These are phyloP conservation scores for Phaseolus coccineus DNA, from an alignment of 331 rosid species.

Conservation along the genomic window DNA sequence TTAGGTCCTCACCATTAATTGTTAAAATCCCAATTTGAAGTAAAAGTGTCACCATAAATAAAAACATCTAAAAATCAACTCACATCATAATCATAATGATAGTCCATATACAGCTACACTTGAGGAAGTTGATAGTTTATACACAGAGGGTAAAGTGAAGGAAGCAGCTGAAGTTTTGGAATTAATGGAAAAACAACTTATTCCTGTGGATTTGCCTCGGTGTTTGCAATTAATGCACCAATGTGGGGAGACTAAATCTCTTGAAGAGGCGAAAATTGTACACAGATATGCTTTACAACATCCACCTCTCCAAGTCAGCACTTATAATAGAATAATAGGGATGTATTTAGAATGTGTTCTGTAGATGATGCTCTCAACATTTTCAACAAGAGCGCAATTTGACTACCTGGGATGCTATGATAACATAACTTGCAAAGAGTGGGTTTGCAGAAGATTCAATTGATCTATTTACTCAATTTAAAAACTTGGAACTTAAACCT, in stretches of 20 bases:
- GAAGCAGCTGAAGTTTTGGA: conserved; percentile 69
- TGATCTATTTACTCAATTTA: conserved; percentile 68
- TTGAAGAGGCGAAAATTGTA: conserved; percentile 69
- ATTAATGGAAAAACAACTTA: conserved; percentile 52
- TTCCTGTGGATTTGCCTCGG: conserved; percentile 63
- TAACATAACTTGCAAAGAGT: conserved; percentile 65
- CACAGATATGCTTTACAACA: conserved; percentile 48
- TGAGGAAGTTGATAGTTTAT: conserved; percentile 61
- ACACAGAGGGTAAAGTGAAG: conserved; percentile 72
- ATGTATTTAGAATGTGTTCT: conserved; percentile 77
- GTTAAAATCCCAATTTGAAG: no score
- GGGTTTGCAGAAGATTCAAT: conserved; percentile 75
- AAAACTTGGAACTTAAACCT: conserved; percentile 61
- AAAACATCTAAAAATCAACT: no score
- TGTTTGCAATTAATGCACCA: conserved; percentile 57
- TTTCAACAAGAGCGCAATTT: conserved; percentile 58
- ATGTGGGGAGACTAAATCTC: conserved; percentile 64
- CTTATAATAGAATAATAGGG: conserved; percentile 67
- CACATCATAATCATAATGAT: not conserved
- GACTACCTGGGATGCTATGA: conserved; percentile 82
- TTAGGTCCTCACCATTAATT: no score
- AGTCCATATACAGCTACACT: conserved; percentile 50
- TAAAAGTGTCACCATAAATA: no score
- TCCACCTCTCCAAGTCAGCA: conserved; percentile 62
- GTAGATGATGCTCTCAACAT: conserved; percentile 66